A percentile compares a stretch with the other conserved stretches of the same genome.
phyloP scores from a whole-genome alignment of 306 rosid genomes.

The Malus asiatica region DNA sequence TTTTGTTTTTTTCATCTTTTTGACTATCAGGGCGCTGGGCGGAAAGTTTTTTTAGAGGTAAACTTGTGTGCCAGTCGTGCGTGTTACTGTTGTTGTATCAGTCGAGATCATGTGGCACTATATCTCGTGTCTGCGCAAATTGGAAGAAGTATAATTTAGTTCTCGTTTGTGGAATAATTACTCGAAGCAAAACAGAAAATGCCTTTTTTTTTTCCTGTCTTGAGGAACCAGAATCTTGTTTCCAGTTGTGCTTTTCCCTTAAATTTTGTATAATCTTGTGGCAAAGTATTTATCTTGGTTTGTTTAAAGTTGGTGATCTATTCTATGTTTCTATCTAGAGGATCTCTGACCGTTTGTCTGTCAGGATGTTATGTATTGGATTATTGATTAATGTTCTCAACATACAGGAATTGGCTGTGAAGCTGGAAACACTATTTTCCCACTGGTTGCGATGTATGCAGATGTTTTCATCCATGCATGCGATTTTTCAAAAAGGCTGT shows the following conservation, averaged over 20 bases:
- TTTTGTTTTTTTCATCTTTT: not conserved
- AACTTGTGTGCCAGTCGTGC: not conserved
- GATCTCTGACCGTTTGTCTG: not conserved
- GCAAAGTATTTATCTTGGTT: not conserved
- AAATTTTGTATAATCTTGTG: not conserved
- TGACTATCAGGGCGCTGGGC: conserved; percentile 50
- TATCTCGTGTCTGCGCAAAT: not conserved
- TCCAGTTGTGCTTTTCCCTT: not conserved
- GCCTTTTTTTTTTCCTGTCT: no score
- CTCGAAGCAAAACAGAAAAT: no score
- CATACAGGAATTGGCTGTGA: conserved; percentile 84
- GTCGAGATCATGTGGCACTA: not conserved
- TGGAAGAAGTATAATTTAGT: not conserved
- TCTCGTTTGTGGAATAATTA: not conserved
- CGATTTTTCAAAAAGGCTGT: conserved; percentile 82
- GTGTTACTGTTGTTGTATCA: not conserved
- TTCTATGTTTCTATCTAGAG: not conserved
- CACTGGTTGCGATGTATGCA: conserved; percentile 60
- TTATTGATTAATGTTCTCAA: conserved; percentile 6
- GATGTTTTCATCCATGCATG: conserved; percentile 77
- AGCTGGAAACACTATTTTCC: conserved; percentile 85
- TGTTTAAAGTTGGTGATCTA: not conserved
- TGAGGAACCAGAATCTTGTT: not conserved
- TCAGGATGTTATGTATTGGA: not conserved
- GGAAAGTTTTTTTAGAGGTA: conserved; percentile 77